These are phyloP conservation scores for Cicer judaicum DNA, from an alignment of 306 rosid species.

Conservation along the genomic window DNA sequence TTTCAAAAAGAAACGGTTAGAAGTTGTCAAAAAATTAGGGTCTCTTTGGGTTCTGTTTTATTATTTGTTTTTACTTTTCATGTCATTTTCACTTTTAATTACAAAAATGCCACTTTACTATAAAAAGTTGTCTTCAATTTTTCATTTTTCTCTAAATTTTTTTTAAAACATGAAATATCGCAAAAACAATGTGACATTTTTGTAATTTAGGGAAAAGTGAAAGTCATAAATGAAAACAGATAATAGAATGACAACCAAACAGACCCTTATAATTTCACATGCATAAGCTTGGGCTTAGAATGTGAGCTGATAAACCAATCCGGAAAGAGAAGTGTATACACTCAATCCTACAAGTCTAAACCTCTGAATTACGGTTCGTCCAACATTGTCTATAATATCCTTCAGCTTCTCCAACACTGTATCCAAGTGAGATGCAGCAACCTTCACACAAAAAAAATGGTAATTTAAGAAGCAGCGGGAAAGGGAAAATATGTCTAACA, in stretches of 20 bases:
- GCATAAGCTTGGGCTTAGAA: slow-evolving; percentile 20
- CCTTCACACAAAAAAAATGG: slow-evolving; percentile 56
- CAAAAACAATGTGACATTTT: slow-evolving; percentile 6
- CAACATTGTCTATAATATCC: slow-evolving; percentile 87
- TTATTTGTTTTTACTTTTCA: neutral
- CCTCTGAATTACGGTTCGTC: slow-evolving; percentile 84
- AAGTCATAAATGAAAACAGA: slow-evolving; percentile 5
- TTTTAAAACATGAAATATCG: slow-evolving; percentile 7
- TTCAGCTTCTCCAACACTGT: slow-evolving; percentile 95
- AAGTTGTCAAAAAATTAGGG: slow-evolving; percentile 22
- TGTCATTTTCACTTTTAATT: neutral
- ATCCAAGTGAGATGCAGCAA: slow-evolving; percentile 97
- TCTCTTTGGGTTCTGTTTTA: slow-evolving; percentile 9
- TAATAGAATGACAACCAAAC: slow-evolving; percentile 6
- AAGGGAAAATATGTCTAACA: slow-evolving; percentile 46
- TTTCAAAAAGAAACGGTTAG: slow-evolving; percentile 11
- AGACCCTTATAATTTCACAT: slow-evolving; percentile 6
- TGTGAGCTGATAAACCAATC: slow-evolving; percentile 32
- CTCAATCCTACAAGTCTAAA: slow-evolving; percentile 50
- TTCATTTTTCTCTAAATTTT: neutral
- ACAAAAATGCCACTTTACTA: slow-evolving; percentile 6
- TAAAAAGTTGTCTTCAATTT: neutral
- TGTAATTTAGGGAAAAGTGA: slow-evolving; percentile 2
- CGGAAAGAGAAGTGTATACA: slow-evolving; percentile 37
- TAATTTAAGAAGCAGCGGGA: slow-evolving; percentile 36